A percentile compares a stretch with the other conserved stretches of the same genome.
Conservation (phyloP, 306 rosid genomes). For the Trifolium subterraneum region DNA sequence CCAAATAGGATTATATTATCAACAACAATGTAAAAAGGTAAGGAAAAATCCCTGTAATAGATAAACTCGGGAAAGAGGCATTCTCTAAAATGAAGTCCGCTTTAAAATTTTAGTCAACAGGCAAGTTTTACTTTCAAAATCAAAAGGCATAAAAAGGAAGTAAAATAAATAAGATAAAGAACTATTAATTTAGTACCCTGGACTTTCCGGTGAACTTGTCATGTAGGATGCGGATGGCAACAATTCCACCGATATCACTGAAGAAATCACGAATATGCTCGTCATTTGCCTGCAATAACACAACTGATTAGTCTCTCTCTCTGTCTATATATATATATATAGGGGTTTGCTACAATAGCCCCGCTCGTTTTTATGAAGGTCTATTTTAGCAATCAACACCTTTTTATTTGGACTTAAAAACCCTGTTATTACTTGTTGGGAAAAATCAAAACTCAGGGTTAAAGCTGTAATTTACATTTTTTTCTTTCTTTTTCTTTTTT, state of each 20-base stretch:
- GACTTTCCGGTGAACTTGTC: conserved; percentile 92
- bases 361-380: too few species aligned
- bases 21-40: not conserved
- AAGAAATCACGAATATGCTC: conserved; percentile 79
- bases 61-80: not conserved
- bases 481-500: too few species aligned
- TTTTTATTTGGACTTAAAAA: too few species aligned
- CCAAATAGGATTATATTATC: conserved; percentile 4
- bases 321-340: too few species aligned
- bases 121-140: not conserved
- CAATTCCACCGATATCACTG: conserved; percentile 83
- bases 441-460: too few species aligned
- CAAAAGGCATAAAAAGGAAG: conserved; percentile 6
- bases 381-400: too few species aligned
- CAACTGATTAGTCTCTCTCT: conserved; percentile 23
- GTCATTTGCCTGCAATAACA: conserved; percentile 65
- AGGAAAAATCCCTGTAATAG: conserved; percentile 29
- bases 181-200: conserved; percentile 63
- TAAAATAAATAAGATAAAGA: conserved; percentile 21
- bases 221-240: conserved; percentile 72
- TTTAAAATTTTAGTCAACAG: conserved; percentile 20
- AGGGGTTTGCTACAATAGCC: too few species aligned
- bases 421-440: too few species aligned
- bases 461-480: too few species aligned
- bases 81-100: conserved; percentile 17